Evolutionary conservation across 768 basidiomycete genomes (phyloP), one percentile per base, ranked within the genome.

Genomic region (Megacollybia marginata): DNA sequence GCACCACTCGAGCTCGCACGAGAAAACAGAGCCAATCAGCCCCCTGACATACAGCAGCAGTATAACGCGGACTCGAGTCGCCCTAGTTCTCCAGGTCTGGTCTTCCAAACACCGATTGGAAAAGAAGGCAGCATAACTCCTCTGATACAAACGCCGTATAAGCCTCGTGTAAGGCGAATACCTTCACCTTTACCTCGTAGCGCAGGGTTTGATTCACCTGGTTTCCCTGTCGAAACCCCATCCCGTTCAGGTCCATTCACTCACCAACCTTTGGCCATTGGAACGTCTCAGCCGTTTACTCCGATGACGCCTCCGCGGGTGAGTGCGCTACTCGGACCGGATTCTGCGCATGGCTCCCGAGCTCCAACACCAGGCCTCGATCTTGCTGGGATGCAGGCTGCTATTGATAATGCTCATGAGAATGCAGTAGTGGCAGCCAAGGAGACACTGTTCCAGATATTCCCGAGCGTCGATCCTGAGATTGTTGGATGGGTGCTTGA

Each of bases 401-500:
- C 88, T 69, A 91, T 85, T 55, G 92, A 94, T 61, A 71, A 70
- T 9, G 88, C 88, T 18, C 83, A 88, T 57, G 81, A 83, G 51
- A 75, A 82, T 42, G 88, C 86, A 18, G 79, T 79, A 13, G 78
- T 74, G 13, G 88, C 88, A 2, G 76, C 89, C 46, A 69, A 74
- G 49, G 82, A 83, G 56, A 95, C 92, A 31, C 67, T 97, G 53
- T 66, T 76, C 49, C 91, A 94, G 67, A 95, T 95, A 53, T 97
- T 97, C 75, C 93, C 93, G 1, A 64, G 64, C 9, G 72, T 88
- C 55, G 94, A 97, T 59, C 63, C 64, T 43, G 94, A 94, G 64
- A 80, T 96, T 32, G 76, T 92, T 38, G 88, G 92, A 52, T 85
- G 80, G 79, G 91, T 97, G 33, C 68, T 95, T 51, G 92, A 95